Conservation (phyloP, 1,284 basidiomycete species). For the Caloboletus inedulis region DNA sequence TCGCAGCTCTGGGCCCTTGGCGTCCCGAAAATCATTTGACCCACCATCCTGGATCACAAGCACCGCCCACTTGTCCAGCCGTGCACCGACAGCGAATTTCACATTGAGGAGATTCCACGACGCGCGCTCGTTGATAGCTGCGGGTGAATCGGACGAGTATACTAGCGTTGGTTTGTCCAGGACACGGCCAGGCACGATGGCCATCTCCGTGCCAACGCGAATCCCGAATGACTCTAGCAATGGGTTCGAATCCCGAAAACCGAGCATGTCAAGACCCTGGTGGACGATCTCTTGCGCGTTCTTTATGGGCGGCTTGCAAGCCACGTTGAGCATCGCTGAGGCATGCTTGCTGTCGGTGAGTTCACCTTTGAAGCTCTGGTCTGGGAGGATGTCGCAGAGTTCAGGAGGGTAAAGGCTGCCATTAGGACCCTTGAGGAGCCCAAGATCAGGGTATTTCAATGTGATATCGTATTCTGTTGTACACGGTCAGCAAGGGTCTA, state of each 20-base stretch:
- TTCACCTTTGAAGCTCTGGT: constrained; percentile 69
- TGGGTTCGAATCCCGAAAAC: constrained; percentile 48
- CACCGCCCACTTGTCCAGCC: constrained; percentile 58
- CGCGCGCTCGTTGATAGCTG: constrained; percentile 54
- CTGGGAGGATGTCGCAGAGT: constrained; percentile 65
- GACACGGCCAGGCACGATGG: constrained; percentile 69
- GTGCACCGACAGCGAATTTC: constrained; percentile 55
- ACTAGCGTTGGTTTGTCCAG: constrained; percentile 56
- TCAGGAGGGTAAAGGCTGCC: constrained; percentile 62
- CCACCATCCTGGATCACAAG: constrained; percentile 59
- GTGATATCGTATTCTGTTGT: constrained; percentile 53
- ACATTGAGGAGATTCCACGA: constrained; percentile 66
- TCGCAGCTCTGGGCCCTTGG: constrained; percentile 47
- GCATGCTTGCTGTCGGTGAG: constrained; percentile 61
- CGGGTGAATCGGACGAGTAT: constrained; percentile 45
- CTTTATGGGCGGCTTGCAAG: constrained; percentile 63
- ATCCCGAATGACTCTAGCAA: constrained; percentile 56
- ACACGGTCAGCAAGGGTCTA: not conserved
- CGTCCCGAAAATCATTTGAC: constrained; percentile 37
- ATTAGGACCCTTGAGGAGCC: constrained; percentile 62
- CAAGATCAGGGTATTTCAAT: constrained; percentile 49
- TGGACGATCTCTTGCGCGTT: constrained; percentile 59
- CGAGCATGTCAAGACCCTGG: constrained; percentile 58
- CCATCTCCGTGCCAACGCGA: constrained; percentile 60
- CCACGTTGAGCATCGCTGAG: constrained; percentile 61